Base-by-base conservation (phyloP, 2,329 filamentous ascomycete species). In the Waltergamsia citrina region DNA sequence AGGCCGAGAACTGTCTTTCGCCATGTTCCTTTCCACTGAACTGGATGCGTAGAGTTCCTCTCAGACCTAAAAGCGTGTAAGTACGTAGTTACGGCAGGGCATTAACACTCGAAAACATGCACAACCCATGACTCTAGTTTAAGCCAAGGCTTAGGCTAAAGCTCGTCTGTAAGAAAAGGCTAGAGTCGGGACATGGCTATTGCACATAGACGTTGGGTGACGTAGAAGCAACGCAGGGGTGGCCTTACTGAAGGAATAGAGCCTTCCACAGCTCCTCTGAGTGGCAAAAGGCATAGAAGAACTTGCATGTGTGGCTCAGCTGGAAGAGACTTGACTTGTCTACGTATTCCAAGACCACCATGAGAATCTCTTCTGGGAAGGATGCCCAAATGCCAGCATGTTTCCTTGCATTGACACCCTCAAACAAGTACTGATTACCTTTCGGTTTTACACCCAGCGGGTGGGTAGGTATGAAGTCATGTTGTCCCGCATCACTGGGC, bases 181-280 rank as follows among this genome's bases (percentile, higher is more conserved):
- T n/a, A n/a, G n/a, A n/a, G n/a, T n/a, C n/a, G n/a, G n/a, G n/a
- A n/a, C n/a, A n/a, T n/a, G n/a, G n/a, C n/a, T n/a, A n/a, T n/a
- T n/a, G n/a, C n/a, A n/a, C n/a, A n/a, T n/a, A n/a, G n/a, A n/a
- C n/a, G n/a, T n/a, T n/a, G n/a, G n/a, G n/a, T n/a, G n/a, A n/a
- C n/a, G n/a, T n/a, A n/a, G n/a, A n/a, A n/a, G n/a, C 28, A 29
- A 30, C 24, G 16, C 18, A 27, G 32, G 17, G 11, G 25, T 21
- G 35, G 27, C 78, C 85, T 75, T 78, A 94, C 87, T 77, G 73
- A 42, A 94, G 69, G 48, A 90, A 93, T 15, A 94, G 57, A 14
- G 78, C 59, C 57, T 92, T 88, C 90, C 90, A 96, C 23, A 95
- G 56, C 48, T 96, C 90, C 43, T 95, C 90, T 31, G 76, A 76